These are phyloP conservation scores for Scleromitrula shiraiana DNA, from an alignment of 2,329 filamentous ascomycete species.

Conservation along the genomic window DNA sequence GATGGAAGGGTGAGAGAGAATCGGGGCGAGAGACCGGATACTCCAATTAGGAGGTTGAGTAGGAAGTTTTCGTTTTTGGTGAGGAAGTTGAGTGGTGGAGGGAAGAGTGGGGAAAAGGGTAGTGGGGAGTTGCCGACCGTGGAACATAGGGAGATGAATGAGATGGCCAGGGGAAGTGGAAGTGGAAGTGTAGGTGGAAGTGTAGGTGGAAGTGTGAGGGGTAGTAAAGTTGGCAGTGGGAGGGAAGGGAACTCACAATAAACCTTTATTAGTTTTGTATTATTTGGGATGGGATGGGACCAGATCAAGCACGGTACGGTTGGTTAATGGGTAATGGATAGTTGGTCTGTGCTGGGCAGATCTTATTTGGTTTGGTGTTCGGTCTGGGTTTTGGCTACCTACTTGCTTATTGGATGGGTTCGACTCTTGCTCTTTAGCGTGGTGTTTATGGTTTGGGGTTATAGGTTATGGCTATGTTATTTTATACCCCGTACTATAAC, in stretches of 20 bases:
- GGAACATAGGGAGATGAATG: constrained; percentile 15
- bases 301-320: no score
- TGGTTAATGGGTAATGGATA: no score
- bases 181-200: not conserved
- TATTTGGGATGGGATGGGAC: no score
- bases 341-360: no score
- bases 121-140: constrained; percentile 12
- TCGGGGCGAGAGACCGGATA: not conserved
- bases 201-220: not conserved
- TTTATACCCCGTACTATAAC: no score
- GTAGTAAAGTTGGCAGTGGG: not conserved
- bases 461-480: no score
- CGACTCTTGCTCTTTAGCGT: no score
- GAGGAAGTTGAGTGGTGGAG: constrained; percentile 12
- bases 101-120: constrained; percentile 8
- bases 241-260: not conserved
- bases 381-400: no score
- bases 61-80: constrained; percentile 12
- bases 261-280: no score
- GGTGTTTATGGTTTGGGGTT: no score
- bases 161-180: not conserved
- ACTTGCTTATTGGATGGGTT: no score
- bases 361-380: no score
- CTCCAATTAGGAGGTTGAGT: constrained; percentile 13
- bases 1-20: not conserved